A percentile compares a stretch with the other conserved stretches of the same genome.
phyloP scores from a whole-genome alignment of 2,329 filamentous ascomycete species.

The Xylariaceae sp. region DNA sequence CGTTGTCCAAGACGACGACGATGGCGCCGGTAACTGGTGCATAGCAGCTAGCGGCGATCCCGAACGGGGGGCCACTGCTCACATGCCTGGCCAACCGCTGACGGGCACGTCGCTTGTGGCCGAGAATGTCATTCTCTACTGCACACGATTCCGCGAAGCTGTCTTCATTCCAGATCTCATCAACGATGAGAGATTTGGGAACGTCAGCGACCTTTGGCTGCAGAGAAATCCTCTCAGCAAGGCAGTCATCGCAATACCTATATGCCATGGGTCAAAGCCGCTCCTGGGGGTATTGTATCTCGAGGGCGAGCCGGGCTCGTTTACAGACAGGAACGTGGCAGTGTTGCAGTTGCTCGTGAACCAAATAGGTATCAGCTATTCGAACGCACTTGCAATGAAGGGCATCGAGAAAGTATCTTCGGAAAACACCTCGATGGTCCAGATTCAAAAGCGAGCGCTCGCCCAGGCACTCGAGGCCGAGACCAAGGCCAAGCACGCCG shows the following conservation, averaged over 20 bases:
- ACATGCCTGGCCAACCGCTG: slow-evolving; percentile 57
- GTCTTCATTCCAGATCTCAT: slow-evolving; percentile 69
- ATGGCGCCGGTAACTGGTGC: slow-evolving; percentile 53
- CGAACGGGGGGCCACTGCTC: slow-evolving; percentile 59
- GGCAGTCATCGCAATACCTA: slow-evolving; percentile 73
- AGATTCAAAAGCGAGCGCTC: slow-evolving; percentile 66
- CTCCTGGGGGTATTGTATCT: slow-evolving; percentile 70
- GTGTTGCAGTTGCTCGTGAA: slow-evolving; percentile 66
- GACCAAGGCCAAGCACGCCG: slow-evolving; percentile 67
- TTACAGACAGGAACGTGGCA: slow-evolving; percentile 65
- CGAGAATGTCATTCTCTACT: slow-evolving; percentile 70
- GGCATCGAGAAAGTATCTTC: slow-evolving; percentile 70
- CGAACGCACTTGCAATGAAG: slow-evolving; percentile 60
- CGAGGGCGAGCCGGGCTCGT: slow-evolving; percentile 65
- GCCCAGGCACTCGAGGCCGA: slow-evolving; percentile 66
- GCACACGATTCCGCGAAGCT: slow-evolving; percentile 65
- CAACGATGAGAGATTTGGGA: slow-evolving; percentile 70
- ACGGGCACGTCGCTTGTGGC: slow-evolving; percentile 62
- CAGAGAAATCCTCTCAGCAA: slow-evolving; percentile 61
- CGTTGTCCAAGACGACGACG: slow-evolving; percentile 61
- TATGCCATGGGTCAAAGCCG: slow-evolving; percentile 62
- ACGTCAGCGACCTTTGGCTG: slow-evolving; percentile 63
- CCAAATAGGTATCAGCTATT: slow-evolving; percentile 68
- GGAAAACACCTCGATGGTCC: slow-evolving; percentile 71
- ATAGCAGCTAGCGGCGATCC: slow-evolving; percentile 68